phyloP scores from a whole-genome alignment of 1,284 basidiomycete genomes.

The Pseudozyma sp. region DNA sequence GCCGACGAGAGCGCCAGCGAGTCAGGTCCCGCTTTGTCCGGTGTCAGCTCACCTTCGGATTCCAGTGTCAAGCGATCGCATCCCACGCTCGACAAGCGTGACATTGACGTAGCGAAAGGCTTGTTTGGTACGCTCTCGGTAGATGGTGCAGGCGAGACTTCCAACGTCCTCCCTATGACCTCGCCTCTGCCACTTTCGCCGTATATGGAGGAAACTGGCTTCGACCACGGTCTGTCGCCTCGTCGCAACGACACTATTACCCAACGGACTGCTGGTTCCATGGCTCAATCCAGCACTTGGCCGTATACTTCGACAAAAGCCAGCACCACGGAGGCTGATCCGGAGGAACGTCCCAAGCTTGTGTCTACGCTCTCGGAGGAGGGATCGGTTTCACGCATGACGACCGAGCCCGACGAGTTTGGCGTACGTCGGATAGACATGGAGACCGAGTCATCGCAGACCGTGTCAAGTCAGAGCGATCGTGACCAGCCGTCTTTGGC shows the following conservation, averaged over 20 bases:
- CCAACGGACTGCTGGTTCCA: conserved; percentile 23
- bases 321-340: conserved; percentile 2
- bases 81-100: conserved; percentile 26
- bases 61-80: conserved; percentile 7
- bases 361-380: conserved; percentile 17
- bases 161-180: conserved; percentile 26
- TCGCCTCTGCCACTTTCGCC: conserved; percentile 44
- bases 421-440: conserved; percentile 50
- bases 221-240: conserved; percentile 5
- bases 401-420: conserved; percentile 41
- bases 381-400: conserved; percentile 3
- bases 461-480: conserved; percentile 27
- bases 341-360: conserved; percentile 22
- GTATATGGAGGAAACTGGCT: conserved; percentile 14
- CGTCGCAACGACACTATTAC: conserved; percentile 41
- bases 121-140: conserved; percentile 18
- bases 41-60: conserved; percentile 1
- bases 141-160: conserved; percentile 4
- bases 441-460: conserved; percentile 31
- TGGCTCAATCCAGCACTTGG: conserved; percentile 45
- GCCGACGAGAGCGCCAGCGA: conserved; percentile 24
- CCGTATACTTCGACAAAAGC: conserved; percentile 28
- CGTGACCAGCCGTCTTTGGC: conserved; percentile 36
- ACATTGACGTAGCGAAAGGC: conserved; percentile 29
- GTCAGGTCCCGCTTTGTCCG: background rate